Conservation (phyloP, 805 yeast genomes). For the Barnettozyma botsteinii region DNA sequence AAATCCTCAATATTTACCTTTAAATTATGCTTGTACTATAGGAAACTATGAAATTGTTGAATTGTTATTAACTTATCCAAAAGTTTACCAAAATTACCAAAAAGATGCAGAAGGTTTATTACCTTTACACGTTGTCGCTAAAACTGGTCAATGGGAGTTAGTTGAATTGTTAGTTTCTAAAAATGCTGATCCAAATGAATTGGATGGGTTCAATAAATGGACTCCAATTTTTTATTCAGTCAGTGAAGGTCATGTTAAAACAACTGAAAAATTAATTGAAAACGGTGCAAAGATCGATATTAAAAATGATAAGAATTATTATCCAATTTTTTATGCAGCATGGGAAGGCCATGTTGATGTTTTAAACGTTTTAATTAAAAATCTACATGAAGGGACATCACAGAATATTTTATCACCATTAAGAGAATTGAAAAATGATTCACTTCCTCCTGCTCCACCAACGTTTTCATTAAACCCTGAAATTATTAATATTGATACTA, state of each 20-base stretch:
- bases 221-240: slow-evolving; percentile 90
- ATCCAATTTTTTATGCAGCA: slow-evolving; percentile 83
- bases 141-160: slow-evolving; percentile 69
- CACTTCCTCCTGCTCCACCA: slow-evolving; percentile 19
- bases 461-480: slow-evolving; percentile 24
- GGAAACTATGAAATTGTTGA: slow-evolving; percentile 72
- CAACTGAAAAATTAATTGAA: slow-evolving; percentile 65
- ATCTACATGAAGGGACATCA: slow-evolving; percentile 16
- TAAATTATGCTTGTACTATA: slow-evolving; percentile 82
- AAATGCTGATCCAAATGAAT: slow-evolving; percentile 70
- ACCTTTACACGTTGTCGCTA: slow-evolving; percentile 84
- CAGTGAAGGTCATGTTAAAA: slow-evolving; percentile 68
- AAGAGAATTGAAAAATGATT: slow-evolving; percentile 12
- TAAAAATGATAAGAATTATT: slow-evolving; percentile 72
- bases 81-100: slow-evolving; percentile 32
- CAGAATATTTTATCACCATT: slow-evolving; percentile 22
- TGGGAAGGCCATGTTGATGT: slow-evolving; percentile 93
- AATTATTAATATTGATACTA: slow-evolving; percentile 50
- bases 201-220: slow-evolving; percentile 89
- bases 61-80: slow-evolving; percentile 29
- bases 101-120: slow-evolving; percentile 83
- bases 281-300: slow-evolving; percentile 65
- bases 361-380: slow-evolving; percentile 56
- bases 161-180: slow-evolving; percentile 63
- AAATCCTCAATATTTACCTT: slow-evolving; percentile 62